Conservation (phyloP, 305 asterid genomes). For the Withania somnifera region DNA sequence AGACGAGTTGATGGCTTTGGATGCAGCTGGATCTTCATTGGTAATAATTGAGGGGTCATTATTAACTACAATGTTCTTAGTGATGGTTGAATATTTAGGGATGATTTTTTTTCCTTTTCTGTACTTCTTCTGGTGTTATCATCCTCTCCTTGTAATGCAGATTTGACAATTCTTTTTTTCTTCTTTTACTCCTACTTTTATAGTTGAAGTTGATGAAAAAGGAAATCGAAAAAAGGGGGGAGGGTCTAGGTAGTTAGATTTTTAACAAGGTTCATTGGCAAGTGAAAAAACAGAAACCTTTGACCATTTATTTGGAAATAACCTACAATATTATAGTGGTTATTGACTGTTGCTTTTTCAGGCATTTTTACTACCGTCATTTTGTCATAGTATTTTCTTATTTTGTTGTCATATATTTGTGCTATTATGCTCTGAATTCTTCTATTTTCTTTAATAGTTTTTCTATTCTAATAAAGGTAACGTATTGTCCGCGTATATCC, state of each 20-base stretch:
- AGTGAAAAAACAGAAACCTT: background rate
- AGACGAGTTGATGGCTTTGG: slow-evolving; percentile 5
- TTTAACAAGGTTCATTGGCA: background rate
- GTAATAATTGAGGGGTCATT: slow-evolving; percentile 11
- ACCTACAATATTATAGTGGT: background rate
- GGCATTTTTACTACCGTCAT: background rate
- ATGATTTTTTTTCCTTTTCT: background rate
- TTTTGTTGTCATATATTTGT: background rate
- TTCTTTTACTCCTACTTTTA: slow-evolving; percentile 2
- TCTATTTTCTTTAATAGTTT: no score
- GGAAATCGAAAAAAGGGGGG: background rate
- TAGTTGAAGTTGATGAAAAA: background rate
- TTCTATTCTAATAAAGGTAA: no score
- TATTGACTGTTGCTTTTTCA: background rate
- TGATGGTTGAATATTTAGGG: slow-evolving; percentile 5
- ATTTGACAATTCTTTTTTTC: slow-evolving; percentile 17
- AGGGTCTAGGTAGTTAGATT: background rate
- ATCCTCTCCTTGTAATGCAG: slow-evolving; percentile 9
- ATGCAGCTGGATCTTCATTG: slow-evolving; percentile 22
- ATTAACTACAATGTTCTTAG: background rate
- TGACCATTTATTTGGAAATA: background rate
- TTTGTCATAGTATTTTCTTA: background rate
- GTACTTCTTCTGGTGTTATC: slow-evolving; percentile 10
- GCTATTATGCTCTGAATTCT: background rate
- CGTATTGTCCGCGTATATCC: no score